Percentiles rank a stretch among this genome's conserved stretches.
These are phyloP conservation scores for Leucocoprinus birnbaumii DNA, from an alignment of 768 basidiomycete genomes.

Conservation along the genomic window DNA sequence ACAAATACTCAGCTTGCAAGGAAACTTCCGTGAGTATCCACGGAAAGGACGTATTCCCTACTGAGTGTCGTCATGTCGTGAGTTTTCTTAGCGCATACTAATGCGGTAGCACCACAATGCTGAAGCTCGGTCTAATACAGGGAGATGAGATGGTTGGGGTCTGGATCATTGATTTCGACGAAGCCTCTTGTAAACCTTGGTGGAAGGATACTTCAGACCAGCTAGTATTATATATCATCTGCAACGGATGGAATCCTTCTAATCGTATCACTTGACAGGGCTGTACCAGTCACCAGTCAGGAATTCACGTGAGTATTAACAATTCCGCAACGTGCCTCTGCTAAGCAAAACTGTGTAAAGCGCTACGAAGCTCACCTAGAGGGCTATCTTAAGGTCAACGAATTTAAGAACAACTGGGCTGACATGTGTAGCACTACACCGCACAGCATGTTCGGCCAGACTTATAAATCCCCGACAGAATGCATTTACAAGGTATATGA, in stretches of 20 bases:
- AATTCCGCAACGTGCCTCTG: not conserved
- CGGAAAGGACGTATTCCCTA: conserved; percentile 1
- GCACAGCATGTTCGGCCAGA: conserved; percentile 6
- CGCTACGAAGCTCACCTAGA: conserved; percentile 7
- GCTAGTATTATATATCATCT: not conserved
- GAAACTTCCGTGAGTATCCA: conserved; percentile 5
- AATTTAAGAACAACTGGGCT: conserved; percentile 4
- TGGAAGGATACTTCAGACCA: conserved; percentile 5
- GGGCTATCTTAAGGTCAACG: conserved; percentile 6
- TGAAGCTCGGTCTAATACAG: not conserved
- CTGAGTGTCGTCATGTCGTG: conserved; percentile 1
- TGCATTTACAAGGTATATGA: conserved; percentile 3
- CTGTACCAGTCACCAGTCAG: conserved; percentile 1
- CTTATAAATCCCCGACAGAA: not conserved
- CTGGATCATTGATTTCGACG: conserved; percentile 7
- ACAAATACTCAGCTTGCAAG: not conserved
- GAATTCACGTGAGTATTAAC: conserved; percentile 1
- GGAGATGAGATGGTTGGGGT: conserved; percentile 3
- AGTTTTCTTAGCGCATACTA: not conserved
- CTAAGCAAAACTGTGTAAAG: not conserved
- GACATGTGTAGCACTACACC: conserved; percentile 11
- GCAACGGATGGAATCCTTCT: not conserved
- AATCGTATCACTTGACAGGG: not conserved
- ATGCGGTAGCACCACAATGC: not conserved
- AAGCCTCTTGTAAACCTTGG: conserved; percentile 7